Evolutionary conservation across 371 early-diverging fungal species (phyloP), one percentile per base, ranked within the genome.

Genomic region (Rhizopus delemar): DNA sequence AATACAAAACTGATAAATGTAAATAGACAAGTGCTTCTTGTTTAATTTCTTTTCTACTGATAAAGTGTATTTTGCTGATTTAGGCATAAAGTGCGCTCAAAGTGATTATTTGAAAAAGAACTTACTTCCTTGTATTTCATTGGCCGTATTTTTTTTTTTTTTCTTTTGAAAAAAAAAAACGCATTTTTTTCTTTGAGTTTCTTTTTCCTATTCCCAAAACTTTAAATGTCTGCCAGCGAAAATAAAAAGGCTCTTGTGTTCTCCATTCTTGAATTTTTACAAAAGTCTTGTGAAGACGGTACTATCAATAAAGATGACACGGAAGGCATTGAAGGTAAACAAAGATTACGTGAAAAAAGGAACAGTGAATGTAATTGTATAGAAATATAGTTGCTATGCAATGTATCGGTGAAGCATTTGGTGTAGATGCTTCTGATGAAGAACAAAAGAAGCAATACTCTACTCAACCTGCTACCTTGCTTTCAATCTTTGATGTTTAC

Each of bases 351-450:
- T 5, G 8, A 31, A 52, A n/a, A 46, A 9, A 35, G 29, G 8
- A 9, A n/a, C 3, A 8, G 29, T 4, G 22, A 22, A 22, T 22
- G 22, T 22, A 22, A 22, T 22, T 2, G 22, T 22, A 22, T 22
- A 22, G 22, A 22, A 22, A 22, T 53, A n/a, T 41, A 78, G 80
- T 95, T 51, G 96, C 96, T 63, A 90, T 91, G 73, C 95, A 95
- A 68, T 95, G 96, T 80, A 93, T 97, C 52, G 87, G 90, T 57
- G 96, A 96, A 60, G 94, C 94, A 32, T 97, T 97, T 75, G 91
- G 87, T 35, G 87, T 97, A 56, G 90, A 95, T 69, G 57, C 78
- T 53, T 72, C 73, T 39, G 93, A 96, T 69, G 75, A 79, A 16
- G 82, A 69, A 13, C 90, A 90, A 63, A 73, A 83, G 53, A 66